These are phyloP conservation scores for Eucalyptus pauciflora DNA, from an alignment of 345 rosid genomes.

Conservation along the genomic window DNA sequence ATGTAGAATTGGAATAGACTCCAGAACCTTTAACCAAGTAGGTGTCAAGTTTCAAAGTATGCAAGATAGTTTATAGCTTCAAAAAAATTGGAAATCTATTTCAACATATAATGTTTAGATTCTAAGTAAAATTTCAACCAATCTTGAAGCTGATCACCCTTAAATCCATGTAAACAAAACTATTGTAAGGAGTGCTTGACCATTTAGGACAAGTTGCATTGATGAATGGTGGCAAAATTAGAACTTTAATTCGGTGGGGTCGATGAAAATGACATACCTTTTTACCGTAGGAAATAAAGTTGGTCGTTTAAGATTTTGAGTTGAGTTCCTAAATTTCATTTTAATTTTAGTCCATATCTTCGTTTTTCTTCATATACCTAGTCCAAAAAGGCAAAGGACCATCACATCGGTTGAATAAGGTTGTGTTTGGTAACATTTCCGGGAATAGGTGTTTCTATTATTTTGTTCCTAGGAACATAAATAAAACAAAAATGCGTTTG, in stretches of 20 bases:
- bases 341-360: not conserved
- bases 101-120: too few species aligned
- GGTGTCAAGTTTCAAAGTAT: not conserved
- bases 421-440: too few species aligned
- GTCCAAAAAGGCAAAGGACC: too few species aligned
- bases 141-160: not conserved
- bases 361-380: not conserved
- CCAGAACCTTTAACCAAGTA: too few species aligned
- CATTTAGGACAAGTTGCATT: not conserved
- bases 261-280: not conserved
- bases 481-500: too few species aligned
- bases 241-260: not conserved
- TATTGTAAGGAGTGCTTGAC: not conserved
- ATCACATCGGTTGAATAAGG: too few species aligned
- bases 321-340: not conserved
- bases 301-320: not conserved
- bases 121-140: too few species aligned
- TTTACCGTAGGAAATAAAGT: not conserved
- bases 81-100: too few species aligned
- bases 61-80: too few species aligned
- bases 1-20: rapidly evolving
- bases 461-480: rapidly evolving
- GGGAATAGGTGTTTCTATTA: rapidly evolving
- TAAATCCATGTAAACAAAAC: not conserved
- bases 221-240: not conserved